Conservation (phyloP, 2,329 filamentous ascomycete species). For the Amylocarpus encephaloides region DNA sequence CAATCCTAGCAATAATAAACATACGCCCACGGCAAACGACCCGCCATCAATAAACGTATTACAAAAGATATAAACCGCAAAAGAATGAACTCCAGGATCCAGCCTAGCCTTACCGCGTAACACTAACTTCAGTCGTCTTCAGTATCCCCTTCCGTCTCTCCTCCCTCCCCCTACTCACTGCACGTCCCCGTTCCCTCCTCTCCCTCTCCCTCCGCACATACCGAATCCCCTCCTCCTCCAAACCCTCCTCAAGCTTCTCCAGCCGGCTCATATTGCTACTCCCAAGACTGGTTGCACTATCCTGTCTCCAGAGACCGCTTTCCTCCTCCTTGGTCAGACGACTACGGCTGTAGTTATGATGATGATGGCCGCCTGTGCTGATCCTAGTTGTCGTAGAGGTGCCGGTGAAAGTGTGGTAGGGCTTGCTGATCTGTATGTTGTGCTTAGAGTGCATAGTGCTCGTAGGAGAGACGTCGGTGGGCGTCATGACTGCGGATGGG, state of each 20-base stretch:
- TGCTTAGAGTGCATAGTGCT: background rate
- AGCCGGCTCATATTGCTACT: conserved; percentile 1
- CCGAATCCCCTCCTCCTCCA: background rate
- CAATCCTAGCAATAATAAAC: background rate
- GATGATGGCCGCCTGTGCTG: no score
- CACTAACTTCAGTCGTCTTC: conserved; percentile 17
- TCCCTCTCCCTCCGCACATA: conserved; percentile 7
- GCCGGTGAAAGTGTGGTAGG: background rate
- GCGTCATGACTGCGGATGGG: background rate
- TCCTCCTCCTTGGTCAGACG: conserved; percentile 1
- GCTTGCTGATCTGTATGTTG: background rate
- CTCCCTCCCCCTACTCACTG: conserved; percentile 3
- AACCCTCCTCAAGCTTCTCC: conserved; percentile 1
- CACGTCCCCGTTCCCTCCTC: conserved; percentile 5
- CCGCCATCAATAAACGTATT: background rate
- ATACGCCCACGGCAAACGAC: background rate
- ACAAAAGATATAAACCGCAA: background rate
- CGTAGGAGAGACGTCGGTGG: background rate
- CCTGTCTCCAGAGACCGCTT: background rate
- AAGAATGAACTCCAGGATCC: background rate
- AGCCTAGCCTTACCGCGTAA: conserved; percentile 9
- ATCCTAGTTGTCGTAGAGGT: no score
- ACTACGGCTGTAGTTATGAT: no score
- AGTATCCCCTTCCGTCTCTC: conserved; percentile 10
- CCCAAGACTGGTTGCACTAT: conserved; percentile 2